These are phyloP conservation scores for Apiospora aurea DNA, from an alignment of 2,329 filamentous ascomycete species.

Conservation along the genomic window DNA sequence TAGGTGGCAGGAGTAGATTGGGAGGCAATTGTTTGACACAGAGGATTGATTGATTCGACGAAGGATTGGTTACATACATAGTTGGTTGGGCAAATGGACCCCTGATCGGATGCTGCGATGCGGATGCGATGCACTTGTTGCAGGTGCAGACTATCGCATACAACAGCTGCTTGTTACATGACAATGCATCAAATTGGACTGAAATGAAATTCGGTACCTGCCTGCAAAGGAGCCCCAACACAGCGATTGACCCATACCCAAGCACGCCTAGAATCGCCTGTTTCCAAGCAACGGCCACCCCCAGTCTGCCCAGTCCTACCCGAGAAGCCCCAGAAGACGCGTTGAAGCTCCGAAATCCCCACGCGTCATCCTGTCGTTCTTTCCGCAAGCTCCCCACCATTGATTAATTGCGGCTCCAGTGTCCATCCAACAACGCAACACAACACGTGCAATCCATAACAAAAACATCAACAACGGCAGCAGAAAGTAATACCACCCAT, in stretches of 20 bases:
- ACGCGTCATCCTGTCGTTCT: slow-evolving; percentile 22
- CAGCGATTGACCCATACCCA: neutral
- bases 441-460: neutral
- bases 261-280: neutral
- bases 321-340: neutral
- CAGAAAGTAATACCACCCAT: neutral
- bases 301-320: neutral
- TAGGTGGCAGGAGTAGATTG: neutral
- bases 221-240: neutral
- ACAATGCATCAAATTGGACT: neutral
- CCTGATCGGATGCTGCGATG: neutral
- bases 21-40: neutral
- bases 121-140: neutral
- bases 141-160: neutral
- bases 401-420: neutral
- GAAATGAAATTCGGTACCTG: neutral
- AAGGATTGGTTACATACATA: neutral
- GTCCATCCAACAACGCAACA: neutral
- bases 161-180: neutral
- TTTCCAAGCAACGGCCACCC: neutral
- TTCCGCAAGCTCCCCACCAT: slow-evolving; percentile 12
- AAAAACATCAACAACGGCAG: neutral
- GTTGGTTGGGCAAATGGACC: neutral
- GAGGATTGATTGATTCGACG: neutral
- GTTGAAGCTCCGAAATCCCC: slow-evolving; percentile 9